phyloP scores from a whole-genome alignment of 2,329 filamentous ascomycete genomes.

The Neofusicoccum cordaticola region DNA sequence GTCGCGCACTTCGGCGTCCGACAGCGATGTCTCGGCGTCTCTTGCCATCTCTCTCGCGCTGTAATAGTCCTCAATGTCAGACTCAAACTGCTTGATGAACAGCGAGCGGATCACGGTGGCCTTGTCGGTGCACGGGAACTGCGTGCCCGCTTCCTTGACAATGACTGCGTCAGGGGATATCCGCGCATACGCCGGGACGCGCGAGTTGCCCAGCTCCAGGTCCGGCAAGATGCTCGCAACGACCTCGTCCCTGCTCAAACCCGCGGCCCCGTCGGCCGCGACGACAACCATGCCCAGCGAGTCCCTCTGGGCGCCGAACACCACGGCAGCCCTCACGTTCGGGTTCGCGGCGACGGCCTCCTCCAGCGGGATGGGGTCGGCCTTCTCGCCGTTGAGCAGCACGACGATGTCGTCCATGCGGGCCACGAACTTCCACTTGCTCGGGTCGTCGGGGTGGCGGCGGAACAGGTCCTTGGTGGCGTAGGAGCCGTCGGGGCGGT shows the following conservation, averaged over 20 bases:
- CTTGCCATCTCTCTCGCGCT: slow-evolving; percentile 18
- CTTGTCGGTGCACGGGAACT: slow-evolving; percentile 21
- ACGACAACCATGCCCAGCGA: background rate
- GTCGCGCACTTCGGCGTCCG: slow-evolving; percentile 26
- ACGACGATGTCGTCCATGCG: slow-evolving; percentile 7
- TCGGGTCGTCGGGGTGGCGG: background rate
- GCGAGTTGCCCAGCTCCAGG: background rate
- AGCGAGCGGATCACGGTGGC: slow-evolving; percentile 31
- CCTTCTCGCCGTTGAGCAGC: slow-evolving; percentile 12
- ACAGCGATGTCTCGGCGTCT: slow-evolving; percentile 16
- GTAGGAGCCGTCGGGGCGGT: slow-evolving; percentile 43
- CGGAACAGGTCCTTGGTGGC: slow-evolving; percentile 36
- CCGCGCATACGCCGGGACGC: slow-evolving; percentile 5
- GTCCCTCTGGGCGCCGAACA: slow-evolving; percentile 46
- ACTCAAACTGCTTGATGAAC: slow-evolving; percentile 46
- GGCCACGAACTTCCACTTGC: background rate
- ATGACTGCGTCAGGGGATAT: slow-evolving; percentile 18
- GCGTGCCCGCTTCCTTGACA: slow-evolving; percentile 17
- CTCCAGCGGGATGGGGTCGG: background rate
- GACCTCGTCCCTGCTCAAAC: slow-evolving; percentile 6
- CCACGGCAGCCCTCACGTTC: slow-evolving; percentile 53
- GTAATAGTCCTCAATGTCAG: slow-evolving; percentile 47
- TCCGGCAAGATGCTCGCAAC: background rate
- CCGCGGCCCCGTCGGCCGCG: background rate
- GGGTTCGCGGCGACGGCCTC: background rate